Evolutionary conservation across 495 filamentous ascomycete genomes (phyloP).

Genomic region (Symbiotaphrina buchneri): DNA sequence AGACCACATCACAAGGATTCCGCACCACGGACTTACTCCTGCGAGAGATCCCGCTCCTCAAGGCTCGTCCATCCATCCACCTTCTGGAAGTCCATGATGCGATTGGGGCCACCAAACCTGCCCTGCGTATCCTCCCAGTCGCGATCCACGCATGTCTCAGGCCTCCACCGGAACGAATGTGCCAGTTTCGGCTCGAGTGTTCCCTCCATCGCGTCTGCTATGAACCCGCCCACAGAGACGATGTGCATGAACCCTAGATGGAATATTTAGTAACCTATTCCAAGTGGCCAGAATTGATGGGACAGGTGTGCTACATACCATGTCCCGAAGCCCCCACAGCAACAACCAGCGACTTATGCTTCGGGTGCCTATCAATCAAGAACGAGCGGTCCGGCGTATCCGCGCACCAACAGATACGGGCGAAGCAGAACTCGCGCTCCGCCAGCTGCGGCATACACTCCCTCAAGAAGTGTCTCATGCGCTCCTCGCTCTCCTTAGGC

Average conservation of each 20-base stretch:
- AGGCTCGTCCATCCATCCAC: slow-evolving; percentile 15
- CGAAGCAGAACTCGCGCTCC: slow-evolving; percentile 20
- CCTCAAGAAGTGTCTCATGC: slow-evolving; percentile 18
- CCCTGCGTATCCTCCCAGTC: slow-evolving; percentile 26
- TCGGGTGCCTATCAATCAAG: slow-evolving; percentile 21
- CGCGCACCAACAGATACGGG: slow-evolving; percentile 29
- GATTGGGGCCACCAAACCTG: slow-evolving; percentile 19
- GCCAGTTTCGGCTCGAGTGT: slow-evolving; percentile 16
- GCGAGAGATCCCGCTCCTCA: too few species aligned
- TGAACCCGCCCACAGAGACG: slow-evolving; percentile 22
- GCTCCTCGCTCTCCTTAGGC: slow-evolving; percentile 19
- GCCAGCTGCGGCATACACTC: slow-evolving; percentile 28
- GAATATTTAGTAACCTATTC: too few species aligned
- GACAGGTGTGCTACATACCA: slow-evolving; percentile 25
- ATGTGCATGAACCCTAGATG: too few species aligned
- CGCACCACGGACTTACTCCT: too few species aligned
- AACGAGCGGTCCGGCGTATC: slow-evolving; percentile 28
- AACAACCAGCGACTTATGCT: slow-evolving; percentile 18
- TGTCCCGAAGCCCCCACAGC: slow-evolving; percentile 27
- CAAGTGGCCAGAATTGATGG: too few species aligned
- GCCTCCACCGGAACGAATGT: slow-evolving; percentile 24
- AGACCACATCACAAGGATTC: too few species aligned
- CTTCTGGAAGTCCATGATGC: slow-evolving; percentile 23
- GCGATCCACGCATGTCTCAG: slow-evolving; percentile 20
- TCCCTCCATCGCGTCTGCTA: slow-evolving; percentile 22